Conservation (phyloP, 2,329 filamentous ascomycete genomes). For the Pseudogymnoascus sp. region DNA sequence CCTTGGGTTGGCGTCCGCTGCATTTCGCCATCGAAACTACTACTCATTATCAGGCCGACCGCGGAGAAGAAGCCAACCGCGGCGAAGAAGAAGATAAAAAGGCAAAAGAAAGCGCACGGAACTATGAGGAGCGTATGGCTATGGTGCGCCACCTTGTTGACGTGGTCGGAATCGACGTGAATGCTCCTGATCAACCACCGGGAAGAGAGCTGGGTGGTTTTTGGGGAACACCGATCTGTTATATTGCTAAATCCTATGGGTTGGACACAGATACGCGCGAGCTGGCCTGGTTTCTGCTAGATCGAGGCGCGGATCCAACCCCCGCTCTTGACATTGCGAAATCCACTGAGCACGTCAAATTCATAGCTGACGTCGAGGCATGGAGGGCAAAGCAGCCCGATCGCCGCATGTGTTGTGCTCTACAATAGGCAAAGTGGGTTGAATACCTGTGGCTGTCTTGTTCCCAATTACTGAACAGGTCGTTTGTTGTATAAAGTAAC, state of each 20-base stretch:
- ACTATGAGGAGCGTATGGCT: constrained; percentile 11
- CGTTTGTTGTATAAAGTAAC: not conserved
- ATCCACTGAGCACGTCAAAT: not conserved
- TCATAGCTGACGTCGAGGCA: not conserved
- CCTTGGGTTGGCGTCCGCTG: constrained; percentile 11
- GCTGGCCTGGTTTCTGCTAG: constrained; percentile 11
- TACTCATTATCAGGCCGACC: not conserved
- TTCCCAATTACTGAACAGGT: too few species aligned
- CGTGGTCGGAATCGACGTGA: constrained; percentile 10
- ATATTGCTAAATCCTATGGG: constrained; percentile 4
- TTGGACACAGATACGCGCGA: not conserved
- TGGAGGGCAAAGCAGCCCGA: not conserved
- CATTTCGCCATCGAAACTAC: not conserved
- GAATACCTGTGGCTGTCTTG: too few species aligned
- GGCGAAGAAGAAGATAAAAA: not conserved
- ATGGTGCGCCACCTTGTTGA: constrained; percentile 14
- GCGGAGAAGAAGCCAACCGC: not conserved
- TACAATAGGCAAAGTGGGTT: not conserved
- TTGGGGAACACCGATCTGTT: constrained; percentile 10
- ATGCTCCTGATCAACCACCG: not conserved
- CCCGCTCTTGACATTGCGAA: not conserved
- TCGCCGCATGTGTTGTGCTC: not conserved
- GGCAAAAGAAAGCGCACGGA: not conserved
- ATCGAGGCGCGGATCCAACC: constrained; percentile 13
- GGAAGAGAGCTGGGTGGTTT: not conserved